phyloP scores from a whole-genome alignment of 371 early-diverging fungal genomes.

The Circinella umbellata region DNA sequence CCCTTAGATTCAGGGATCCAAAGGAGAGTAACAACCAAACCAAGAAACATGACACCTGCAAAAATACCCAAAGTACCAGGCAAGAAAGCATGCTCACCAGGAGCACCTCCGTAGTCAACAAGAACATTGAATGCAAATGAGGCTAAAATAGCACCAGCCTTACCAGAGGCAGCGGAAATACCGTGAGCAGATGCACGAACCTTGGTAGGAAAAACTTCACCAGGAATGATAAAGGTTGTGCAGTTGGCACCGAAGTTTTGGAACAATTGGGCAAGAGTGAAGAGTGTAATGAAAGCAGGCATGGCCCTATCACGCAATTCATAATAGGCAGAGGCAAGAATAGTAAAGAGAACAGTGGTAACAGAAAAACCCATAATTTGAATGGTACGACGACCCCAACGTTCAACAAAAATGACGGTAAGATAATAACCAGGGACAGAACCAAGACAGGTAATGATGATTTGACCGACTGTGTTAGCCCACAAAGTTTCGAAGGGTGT shows the following conservation, averaged over 20 bases:
- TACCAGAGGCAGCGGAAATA: slow-evolving; percentile 88
- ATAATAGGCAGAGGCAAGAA: slow-evolving; percentile 76
- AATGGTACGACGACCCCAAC: slow-evolving; percentile 80
- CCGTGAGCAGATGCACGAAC: slow-evolving; percentile 89
- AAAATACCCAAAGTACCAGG: slow-evolving; percentile 72
- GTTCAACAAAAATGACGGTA: slow-evolving; percentile 80
- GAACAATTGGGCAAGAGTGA: slow-evolving; percentile 79
- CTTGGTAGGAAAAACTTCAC: slow-evolving; percentile 91
- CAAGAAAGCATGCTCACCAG: slow-evolving; percentile 65
- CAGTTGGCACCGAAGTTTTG: slow-evolving; percentile 93
- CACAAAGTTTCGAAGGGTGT: slow-evolving; percentile 62
- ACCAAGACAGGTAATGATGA: slow-evolving; percentile 83
- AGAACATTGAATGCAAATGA: slow-evolving; percentile 63
- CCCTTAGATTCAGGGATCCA: slow-evolving; percentile 64
- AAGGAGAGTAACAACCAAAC: slow-evolving; percentile 54
- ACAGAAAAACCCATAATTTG: slow-evolving; percentile 81
- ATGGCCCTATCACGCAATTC: slow-evolving; percentile 57
- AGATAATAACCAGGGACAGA: slow-evolving; percentile 91
- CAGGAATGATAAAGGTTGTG: slow-evolving; percentile 90
- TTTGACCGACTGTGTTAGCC: slow-evolving; percentile 76
- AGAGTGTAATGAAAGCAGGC: slow-evolving; percentile 74
- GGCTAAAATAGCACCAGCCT: slow-evolving; percentile 78
- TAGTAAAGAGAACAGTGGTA: slow-evolving; percentile 73
- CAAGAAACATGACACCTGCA: slow-evolving; percentile 71
- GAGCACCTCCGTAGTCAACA: slow-evolving; percentile 59